A percentile compares a stretch with the other conserved stretches of the same genome.
Conservation (phyloP, 2,329 filamentous ascomycete species). For the Diaporthe batatas region DNA sequence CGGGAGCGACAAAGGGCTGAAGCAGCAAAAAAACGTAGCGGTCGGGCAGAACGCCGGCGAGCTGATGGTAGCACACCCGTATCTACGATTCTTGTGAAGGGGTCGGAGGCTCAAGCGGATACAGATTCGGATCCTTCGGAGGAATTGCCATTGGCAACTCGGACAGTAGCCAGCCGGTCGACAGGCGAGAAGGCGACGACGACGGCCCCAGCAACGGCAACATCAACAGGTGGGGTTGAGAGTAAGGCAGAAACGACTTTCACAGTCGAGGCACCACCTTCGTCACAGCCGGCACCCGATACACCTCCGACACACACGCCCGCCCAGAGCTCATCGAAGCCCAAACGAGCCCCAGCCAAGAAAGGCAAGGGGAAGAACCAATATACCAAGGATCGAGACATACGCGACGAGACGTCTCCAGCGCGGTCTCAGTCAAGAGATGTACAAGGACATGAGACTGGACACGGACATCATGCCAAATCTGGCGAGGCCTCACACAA, state of each 20-base stretch:
- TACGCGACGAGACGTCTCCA: slow-evolving; percentile 68
- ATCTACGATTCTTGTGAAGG: slow-evolving; percentile 46
- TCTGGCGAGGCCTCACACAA: slow-evolving; percentile 48
- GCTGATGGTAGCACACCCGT: slow-evolving; percentile 75
- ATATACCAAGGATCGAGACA: slow-evolving; percentile 82
- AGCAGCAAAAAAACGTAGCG: slow-evolving; percentile 83
- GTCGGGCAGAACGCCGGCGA: slow-evolving; percentile 82
- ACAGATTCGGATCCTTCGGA: slow-evolving; percentile 80
- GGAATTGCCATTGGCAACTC: slow-evolving; percentile 69
- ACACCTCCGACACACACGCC: slow-evolving; percentile 59
- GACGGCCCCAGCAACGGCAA: slow-evolving; percentile 39
- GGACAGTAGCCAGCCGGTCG: slow-evolving; percentile 52
- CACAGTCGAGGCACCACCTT: slow-evolving; percentile 58
- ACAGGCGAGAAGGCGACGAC: slow-evolving; percentile 35
- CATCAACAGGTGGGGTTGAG: slow-evolving; percentile 39
- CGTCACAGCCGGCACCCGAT: slow-evolving; percentile 61
- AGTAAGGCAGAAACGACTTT: slow-evolving; percentile 43
- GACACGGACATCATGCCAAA: slow-evolving; percentile 50
- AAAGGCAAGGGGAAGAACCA: slow-evolving; percentile 83
- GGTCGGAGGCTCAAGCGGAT: slow-evolving; percentile 53
- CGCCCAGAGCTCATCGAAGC: slow-evolving; percentile 67
- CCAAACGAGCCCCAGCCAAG: slow-evolving; percentile 74
- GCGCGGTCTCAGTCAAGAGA: slow-evolving; percentile 66
- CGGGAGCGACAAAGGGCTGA: slow-evolving; percentile 81
- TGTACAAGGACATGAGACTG: slow-evolving; percentile 64